These are phyloP conservation scores for Populus simonii DNA, from an alignment of 345 rosid genomes.

Conservation along the genomic window DNA sequence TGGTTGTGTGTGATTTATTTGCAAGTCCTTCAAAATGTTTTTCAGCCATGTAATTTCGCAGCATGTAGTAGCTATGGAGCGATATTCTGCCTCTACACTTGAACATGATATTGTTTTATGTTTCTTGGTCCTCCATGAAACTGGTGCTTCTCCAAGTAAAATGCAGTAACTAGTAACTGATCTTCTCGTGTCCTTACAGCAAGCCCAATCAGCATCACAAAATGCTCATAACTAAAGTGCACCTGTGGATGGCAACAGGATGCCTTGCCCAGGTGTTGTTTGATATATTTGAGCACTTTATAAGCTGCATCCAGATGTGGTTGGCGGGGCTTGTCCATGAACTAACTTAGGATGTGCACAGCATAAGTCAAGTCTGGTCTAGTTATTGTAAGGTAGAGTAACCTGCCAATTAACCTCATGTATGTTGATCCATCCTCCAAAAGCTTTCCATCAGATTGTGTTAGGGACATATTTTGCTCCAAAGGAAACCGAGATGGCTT, in stretches of 20 bases:
- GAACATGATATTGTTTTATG: not conserved
- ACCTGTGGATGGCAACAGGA: not conserved
- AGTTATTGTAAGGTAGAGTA: not conserved
- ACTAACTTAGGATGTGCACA: not conserved
- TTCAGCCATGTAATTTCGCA: not conserved
- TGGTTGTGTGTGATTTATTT: not conserved
- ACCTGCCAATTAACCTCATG: not conserved
- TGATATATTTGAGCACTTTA: not conserved
- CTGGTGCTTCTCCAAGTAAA: not conserved
- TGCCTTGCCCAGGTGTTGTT: not conserved
- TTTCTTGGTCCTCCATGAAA: not conserved
- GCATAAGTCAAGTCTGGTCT: not conserved
- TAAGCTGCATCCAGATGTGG: not conserved
- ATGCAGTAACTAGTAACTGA: not conserved
- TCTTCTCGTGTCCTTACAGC: not conserved
- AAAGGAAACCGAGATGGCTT: too few relatives aligned
- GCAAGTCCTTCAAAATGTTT: too few relatives aligned
- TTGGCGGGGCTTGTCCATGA: too few relatives aligned
- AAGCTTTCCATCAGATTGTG: not conserved
- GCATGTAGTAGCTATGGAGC: not conserved
- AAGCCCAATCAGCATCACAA: not conserved
- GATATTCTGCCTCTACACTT: not conserved
- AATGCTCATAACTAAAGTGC: too few relatives aligned
- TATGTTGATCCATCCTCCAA: not conserved
- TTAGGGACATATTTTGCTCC: not conserved